Evolutionary conservation across 2,329 filamentous ascomycete genomes (phyloP).

Genomic region (Exophiala spinifera): DNA sequence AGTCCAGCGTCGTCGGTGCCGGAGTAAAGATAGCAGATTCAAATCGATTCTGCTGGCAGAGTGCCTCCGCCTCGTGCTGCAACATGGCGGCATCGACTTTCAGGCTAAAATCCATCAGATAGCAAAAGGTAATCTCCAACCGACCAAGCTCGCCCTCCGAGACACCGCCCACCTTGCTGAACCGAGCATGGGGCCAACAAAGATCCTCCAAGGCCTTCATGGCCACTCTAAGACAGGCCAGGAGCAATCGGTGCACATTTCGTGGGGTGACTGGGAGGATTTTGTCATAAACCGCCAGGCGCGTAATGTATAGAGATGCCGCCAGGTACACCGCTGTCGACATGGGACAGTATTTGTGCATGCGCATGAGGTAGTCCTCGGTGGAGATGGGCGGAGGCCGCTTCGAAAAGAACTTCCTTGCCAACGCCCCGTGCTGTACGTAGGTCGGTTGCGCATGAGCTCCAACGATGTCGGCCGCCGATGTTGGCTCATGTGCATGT

Average conservation of each 20-base stretch:
- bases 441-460: slow-evolving; percentile 69
- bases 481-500: slow-evolving; percentile 47
- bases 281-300: slow-evolving; percentile 72
- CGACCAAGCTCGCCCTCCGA: slow-evolving; percentile 75
- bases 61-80: slow-evolving; percentile 46
- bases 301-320: slow-evolving; percentile 81
- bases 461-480: slow-evolving; percentile 46
- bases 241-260: slow-evolving; percentile 80
- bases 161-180: slow-evolving; percentile 86
- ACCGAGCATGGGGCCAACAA: slow-evolving; percentile 77
- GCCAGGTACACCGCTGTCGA: slow-evolving; percentile 91
- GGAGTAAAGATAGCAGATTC: neutral
- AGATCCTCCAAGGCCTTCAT: slow-evolving; percentile 95
- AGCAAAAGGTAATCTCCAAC: slow-evolving; percentile 86
- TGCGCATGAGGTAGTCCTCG: slow-evolving; percentile 77
- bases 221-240: slow-evolving; percentile 80
- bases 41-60: slow-evolving; percentile 36
- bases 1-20: slow-evolving; percentile 8
- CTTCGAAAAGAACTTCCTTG: slow-evolving; percentile 90
- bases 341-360: slow-evolving; percentile 90
- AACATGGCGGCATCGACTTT: slow-evolving; percentile 60
- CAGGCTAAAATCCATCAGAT: slow-evolving; percentile 79
- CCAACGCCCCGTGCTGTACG: slow-evolving; percentile 79
- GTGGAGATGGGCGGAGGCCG: slow-evolving; percentile 77
- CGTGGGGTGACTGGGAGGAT: slow-evolving; percentile 76